Conservation (phyloP, 106 monocot genomes). For the Dactylorhiza incarnata region DNA sequence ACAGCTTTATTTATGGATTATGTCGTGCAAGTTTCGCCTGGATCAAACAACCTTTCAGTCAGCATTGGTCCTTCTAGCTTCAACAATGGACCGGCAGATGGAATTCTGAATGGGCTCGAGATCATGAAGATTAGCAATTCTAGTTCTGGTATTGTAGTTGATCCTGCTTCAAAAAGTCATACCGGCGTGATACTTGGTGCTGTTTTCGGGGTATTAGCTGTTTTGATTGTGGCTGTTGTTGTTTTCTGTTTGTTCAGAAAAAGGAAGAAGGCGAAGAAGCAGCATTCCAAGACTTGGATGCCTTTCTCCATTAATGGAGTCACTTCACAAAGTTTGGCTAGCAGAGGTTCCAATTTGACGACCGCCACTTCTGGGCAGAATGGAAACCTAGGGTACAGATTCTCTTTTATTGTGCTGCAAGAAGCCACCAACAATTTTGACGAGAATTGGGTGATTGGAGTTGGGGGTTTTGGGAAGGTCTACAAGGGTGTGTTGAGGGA, state of each 20-base stretch:
- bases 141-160: constrained; percentile 11
- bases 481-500: constrained; percentile 59
- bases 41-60: constrained; percentile 22
- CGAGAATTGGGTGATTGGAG: constrained; percentile 68
- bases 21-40: constrained; percentile 16
- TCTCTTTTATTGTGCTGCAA: constrained; percentile 42
- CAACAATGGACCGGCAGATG: constrained; percentile 21
- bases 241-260: constrained; percentile 16
- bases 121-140: constrained; percentile 36
- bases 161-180: constrained; percentile 18
- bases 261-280: constrained; percentile 27
- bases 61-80: constrained; percentile 42
- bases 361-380: constrained; percentile 29
- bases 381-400: constrained; percentile 37
- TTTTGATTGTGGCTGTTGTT: constrained; percentile 11
- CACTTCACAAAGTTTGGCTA: constrained; percentile 30
- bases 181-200: constrained; percentile 35
- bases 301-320: constrained; percentile 40
- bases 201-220: constrained; percentile 32
- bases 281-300: constrained; percentile 34
- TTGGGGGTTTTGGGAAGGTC: constrained; percentile 77
- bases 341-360: constrained; percentile 16
- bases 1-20: constrained; percentile 40
- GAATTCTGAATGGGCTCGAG: constrained; percentile 70
- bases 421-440: constrained; percentile 68